A percentile compares a stretch with the other conserved stretches of the same genome.
These are phyloP conservation scores for Ophiostoma sp. DNA, from an alignment of 2,329 filamentous ascomycete genomes.

Conservation along the genomic window DNA sequence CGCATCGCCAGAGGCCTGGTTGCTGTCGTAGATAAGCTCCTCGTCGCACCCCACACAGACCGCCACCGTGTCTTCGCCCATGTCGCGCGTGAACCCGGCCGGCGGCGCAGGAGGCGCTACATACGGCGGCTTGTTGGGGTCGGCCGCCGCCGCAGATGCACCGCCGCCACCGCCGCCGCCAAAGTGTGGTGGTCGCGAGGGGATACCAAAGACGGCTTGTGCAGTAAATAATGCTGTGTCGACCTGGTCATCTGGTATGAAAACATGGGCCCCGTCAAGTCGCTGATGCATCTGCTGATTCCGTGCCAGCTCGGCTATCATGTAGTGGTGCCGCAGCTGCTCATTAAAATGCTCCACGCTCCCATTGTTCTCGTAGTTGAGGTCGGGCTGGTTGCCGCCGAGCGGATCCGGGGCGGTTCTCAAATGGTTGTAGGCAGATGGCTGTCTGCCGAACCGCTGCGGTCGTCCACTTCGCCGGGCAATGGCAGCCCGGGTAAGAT, in stretches of 20 bases:
- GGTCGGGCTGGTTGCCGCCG: slow-evolving; percentile 28
- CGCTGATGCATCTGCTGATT: background rate
- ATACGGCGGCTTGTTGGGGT: slow-evolving; percentile 44
- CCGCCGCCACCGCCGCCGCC: background rate
- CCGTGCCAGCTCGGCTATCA: background rate
- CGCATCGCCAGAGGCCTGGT: slow-evolving; percentile 29
- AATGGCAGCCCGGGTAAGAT: background rate
- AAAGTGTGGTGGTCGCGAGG: background rate
- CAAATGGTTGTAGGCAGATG: background rate
- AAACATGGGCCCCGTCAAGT: too few species aligned
- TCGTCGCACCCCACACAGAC: slow-evolving; percentile 83
- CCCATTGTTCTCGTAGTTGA: slow-evolving; percentile 36
- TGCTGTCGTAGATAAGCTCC: slow-evolving; percentile 71
- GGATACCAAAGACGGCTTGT: too few species aligned
- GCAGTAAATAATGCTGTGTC: too few species aligned
- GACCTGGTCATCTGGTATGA: too few species aligned
- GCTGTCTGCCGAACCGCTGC: background rate
- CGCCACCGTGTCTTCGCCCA: slow-evolving; percentile 64
- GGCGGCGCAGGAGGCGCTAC: slow-evolving; percentile 59
- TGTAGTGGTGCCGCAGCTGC: background rate
- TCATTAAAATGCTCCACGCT: background rate
- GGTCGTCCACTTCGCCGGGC: background rate
- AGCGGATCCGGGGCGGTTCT: slow-evolving; percentile 29
- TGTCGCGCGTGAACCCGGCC: slow-evolving; percentile 75
- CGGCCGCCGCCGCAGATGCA: too few species aligned